Evolutionary conservation across 805 yeast species (phyloP), one percentile per base, ranked within the genome.

Genomic region (Yamadazyma philogaea): DNA sequence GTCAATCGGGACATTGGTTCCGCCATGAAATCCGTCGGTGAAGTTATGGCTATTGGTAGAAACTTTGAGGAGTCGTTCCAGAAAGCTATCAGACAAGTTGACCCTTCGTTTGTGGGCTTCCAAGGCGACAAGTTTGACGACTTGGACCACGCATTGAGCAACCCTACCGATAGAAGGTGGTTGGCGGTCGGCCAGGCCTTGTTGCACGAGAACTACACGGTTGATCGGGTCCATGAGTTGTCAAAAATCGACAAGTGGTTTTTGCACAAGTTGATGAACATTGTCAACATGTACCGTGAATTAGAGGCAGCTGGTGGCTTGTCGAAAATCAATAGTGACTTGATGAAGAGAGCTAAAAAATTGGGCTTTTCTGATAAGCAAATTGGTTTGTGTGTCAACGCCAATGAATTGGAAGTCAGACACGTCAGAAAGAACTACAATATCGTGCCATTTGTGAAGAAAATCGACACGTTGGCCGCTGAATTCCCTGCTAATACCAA

Each of bases 21-120:
- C 7, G 82, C 96, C 22, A 91, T 91, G 99, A 91, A 91, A 71
- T 89, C 97, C 48, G 98, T 91, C 52, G 99, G 99, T 74, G 99
- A 91, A 67, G 98, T 93, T 40, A 91, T 91, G 99, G 79, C 91
- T 53, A 87, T 91, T 59, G 99, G 99, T 59, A 79, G 99, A 66
- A 91, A 95, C 20, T 91, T 91, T 54, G 99, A 91, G 68, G 99
- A 91, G 64, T 96, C 97, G 7, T 87, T 91, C 51, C 99, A 93
- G 67, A 91, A 91, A 71, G 99, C 98, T 44, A 89, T 93, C 53
- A 79, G 99, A 67, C 96, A 90, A 67, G 87, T 89, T 49, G 97
- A 89, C 60, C 96, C 97, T 32, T 82, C 95, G 2, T 81, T 78
- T 50, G 63, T 87, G 57, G 97, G 97, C 31, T 87, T 89, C 79